These are phyloP conservation scores for Candida morakotiae DNA, from an alignment of 805 yeast genomes.

Conservation along the genomic window DNA sequence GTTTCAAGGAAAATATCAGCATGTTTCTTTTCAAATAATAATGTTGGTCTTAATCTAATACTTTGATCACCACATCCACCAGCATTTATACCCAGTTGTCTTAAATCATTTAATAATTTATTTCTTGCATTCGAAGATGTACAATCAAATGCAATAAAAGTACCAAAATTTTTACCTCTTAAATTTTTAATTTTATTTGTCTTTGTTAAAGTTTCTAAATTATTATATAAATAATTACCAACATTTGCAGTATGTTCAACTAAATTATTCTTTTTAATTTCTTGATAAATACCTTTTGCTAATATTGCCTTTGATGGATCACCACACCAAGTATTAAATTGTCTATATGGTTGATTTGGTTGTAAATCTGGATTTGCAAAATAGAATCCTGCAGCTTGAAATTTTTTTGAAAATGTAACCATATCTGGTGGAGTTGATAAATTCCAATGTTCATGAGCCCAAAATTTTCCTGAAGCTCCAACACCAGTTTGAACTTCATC, in stretches of 20 bases:
- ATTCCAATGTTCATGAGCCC: slow-evolving; percentile 72
- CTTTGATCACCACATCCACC: slow-evolving; percentile 64
- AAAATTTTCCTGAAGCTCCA: slow-evolving; percentile 67
- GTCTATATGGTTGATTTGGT: slow-evolving; percentile 62
- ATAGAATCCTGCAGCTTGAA: slow-evolving; percentile 71
- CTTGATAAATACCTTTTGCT: slow-evolving; percentile 57
- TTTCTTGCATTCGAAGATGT: slow-evolving; percentile 42
- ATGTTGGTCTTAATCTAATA: slow-evolving; percentile 62
- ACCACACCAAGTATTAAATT: slow-evolving; percentile 78
- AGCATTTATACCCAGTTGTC: slow-evolving; percentile 54
- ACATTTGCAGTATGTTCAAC: slow-evolving; percentile 45
- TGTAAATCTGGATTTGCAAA: slow-evolving; percentile 56
- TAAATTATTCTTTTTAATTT: slow-evolving; percentile 46
- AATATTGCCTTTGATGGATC: slow-evolving; percentile 67
- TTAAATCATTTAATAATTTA: slow-evolving; percentile 40
- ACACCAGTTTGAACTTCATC: slow-evolving; percentile 78
- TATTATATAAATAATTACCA: slow-evolving; percentile 50
- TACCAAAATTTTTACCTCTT: slow-evolving; percentile 62
- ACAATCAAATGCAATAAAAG: slow-evolving; percentile 64
- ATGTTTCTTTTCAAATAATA: slow-evolving; percentile 58
- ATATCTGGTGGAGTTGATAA: slow-evolving; percentile 61
- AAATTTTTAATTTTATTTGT: slow-evolving; percentile 42
- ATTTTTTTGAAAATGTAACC: slow-evolving; percentile 68
- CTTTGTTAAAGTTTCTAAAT: slow-evolving; percentile 29
- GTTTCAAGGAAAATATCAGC: slow-evolving; percentile 52